Evolutionary conservation across 1,139 yeast species (phyloP).

Genomic region (Sugiyamaella paludigena): DNA sequence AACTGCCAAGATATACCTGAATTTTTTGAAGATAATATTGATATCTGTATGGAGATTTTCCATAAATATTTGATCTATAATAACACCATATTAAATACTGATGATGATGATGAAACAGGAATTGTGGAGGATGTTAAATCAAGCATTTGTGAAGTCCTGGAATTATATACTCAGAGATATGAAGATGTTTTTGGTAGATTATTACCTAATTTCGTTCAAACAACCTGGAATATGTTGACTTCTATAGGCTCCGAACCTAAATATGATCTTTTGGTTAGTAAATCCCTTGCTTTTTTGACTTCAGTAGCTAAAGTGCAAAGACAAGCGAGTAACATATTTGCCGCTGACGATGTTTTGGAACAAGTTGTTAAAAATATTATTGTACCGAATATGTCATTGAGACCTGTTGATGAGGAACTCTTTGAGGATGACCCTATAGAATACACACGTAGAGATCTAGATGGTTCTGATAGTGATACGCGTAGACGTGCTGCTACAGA

Average conservation of each 20-base stretch:
- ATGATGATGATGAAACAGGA: constrained; percentile 74
- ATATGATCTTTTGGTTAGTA: constrained; percentile 80
- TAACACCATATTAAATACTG: constrained; percentile 50
- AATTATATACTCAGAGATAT: constrained; percentile 83
- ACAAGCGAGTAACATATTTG: constrained; percentile 56
- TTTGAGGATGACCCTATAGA: constrained; percentile 98
- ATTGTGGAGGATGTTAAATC: constrained; percentile 73
- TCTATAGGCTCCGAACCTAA: constrained; percentile 67
- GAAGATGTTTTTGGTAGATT: constrained; percentile 83
- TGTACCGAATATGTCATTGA: constrained; percentile 77
- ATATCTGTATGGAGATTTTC: constrained; percentile 71
- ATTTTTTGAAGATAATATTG: constrained; percentile 89
- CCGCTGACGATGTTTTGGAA: constrained; percentile 63
- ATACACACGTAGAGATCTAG: constrained; percentile 85
- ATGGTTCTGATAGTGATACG: constrained; percentile 92
- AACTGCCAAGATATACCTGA: constrained; percentile 98
- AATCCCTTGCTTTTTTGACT: constrained; percentile 76
- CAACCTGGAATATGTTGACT: constrained; percentile 77
- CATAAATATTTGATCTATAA: constrained; percentile 73
- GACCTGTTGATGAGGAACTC: constrained; percentile 82
- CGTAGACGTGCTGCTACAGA: constrained; percentile 91
- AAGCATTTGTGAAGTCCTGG: constrained; percentile 78
- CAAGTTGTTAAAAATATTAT: constrained; percentile 81
- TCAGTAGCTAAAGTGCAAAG: constrained; percentile 72
- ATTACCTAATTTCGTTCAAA: constrained; percentile 74